A percentile compares a stretch with the other conserved stretches of the same genome.
Evolutionary conservation across 140 eudicot genomes (phyloP).

Genomic region (Ambrosia hybrid): DNA sequence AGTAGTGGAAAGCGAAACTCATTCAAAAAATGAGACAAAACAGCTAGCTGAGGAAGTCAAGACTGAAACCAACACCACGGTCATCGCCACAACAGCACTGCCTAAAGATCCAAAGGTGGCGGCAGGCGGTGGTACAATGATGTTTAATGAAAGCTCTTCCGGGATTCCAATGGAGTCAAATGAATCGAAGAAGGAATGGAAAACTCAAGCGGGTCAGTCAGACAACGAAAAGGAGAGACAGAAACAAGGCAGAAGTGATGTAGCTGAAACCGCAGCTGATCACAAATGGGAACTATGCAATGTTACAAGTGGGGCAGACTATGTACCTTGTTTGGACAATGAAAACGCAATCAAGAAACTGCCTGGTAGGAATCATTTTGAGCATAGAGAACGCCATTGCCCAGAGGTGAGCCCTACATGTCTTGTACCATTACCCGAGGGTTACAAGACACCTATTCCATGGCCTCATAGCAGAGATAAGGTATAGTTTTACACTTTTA

Average conservation of each 20-base stretch:
- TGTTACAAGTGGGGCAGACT: slow-evolving; percentile 63
- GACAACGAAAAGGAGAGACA: slow-evolving; percentile 61
- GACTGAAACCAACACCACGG: slow-evolving; percentile 4
- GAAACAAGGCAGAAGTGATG: slow-evolving; percentile 27
- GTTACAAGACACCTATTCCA: slow-evolving; percentile 55
- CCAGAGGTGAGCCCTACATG: slow-evolving; percentile 81
- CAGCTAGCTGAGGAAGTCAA: slow-evolving; percentile 18
- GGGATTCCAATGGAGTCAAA: slow-evolving; percentile 68
- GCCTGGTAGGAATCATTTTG: slow-evolving; percentile 46
- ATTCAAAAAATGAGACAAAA: slow-evolving; percentile 14
- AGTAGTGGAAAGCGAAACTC: slow-evolving; percentile 3
- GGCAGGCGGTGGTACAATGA: neutral
- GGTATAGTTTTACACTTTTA: slow-evolving; percentile 43
- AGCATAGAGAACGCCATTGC: slow-evolving; percentile 89
- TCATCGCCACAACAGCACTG: neutral
- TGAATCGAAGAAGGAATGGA: slow-evolving; percentile 59
- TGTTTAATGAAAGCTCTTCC: slow-evolving; percentile 26
- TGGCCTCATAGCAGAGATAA: slow-evolving; percentile 92
- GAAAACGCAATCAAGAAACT: slow-evolving; percentile 49
- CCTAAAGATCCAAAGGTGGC: slow-evolving; percentile 22
- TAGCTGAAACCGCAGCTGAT: slow-evolving; percentile 22
- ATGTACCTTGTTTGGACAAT: slow-evolving; percentile 84
- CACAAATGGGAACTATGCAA: slow-evolving; percentile 73
- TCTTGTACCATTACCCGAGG: slow-evolving; percentile 69
- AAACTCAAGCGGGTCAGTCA: slow-evolving; percentile 70